These are phyloP conservation scores for Phytophthora tentaculata DNA, from an alignment of 352 stramenopile species.

Conservation along the genomic window DNA sequence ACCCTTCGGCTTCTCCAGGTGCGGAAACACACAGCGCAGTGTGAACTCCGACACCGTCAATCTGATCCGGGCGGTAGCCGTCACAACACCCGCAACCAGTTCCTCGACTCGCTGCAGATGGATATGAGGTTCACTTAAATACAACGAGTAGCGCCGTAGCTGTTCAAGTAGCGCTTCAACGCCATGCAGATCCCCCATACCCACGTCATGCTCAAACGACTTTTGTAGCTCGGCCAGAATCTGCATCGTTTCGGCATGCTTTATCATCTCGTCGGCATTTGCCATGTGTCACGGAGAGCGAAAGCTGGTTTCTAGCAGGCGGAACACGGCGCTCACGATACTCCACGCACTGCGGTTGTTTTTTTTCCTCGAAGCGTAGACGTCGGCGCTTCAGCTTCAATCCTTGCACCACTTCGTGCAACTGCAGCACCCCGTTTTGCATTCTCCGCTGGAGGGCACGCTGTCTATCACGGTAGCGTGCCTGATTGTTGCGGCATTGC, in stretches of 20 bases:
- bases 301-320: neutral
- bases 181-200: constrained; percentile 15
- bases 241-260: neutral
- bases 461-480: neutral
- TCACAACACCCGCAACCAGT: neutral
- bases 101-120: neutral
- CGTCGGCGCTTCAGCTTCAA: neutral
- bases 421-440: neutral
- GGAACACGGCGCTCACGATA: neutral
- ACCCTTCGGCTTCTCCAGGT: neutral
- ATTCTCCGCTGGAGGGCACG: neutral
- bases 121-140: constrained; percentile 16
- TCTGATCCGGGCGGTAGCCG: neutral
- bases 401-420: neutral
- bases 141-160: constrained; percentile 18
- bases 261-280: neutral
- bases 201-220: constrained; percentile 5
- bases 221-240: neutral
- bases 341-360: neutral
- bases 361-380: neutral
- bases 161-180: constrained; percentile 18
- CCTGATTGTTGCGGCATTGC: neutral
- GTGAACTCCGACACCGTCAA: neutral
- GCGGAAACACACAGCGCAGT: neutral
- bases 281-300: neutral